Evolutionary conservation across 164 flowering plant genomes (phyloP).

Genomic region (Pachysandra terminalis): DNA sequence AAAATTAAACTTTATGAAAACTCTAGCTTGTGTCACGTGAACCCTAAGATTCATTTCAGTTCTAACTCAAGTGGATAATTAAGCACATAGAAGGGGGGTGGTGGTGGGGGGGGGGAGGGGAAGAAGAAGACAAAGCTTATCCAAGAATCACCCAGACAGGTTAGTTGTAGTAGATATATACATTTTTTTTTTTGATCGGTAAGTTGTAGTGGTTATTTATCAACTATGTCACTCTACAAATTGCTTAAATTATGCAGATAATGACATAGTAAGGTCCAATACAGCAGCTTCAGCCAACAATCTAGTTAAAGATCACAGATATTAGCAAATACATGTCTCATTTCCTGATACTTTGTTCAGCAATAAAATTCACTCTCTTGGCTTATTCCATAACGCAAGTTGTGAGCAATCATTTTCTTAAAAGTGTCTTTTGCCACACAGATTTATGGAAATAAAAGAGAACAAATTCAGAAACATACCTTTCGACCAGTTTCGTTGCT

Average conservation of each 20-base stretch:
- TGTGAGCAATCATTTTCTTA: background rate
- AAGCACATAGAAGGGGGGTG: too few relatives aligned
- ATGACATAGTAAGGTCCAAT: background rate
- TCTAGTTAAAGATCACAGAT: too few relatives aligned
- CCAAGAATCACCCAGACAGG: too few relatives aligned
- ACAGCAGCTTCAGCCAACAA: too few relatives aligned
- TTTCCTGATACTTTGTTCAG: background rate
- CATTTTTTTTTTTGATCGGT: too few relatives aligned
- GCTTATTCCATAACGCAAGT: background rate
- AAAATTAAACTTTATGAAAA: constrained; percentile 1
- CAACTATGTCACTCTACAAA: too few relatives aligned
- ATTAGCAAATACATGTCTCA: background rate
- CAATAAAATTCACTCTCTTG: background rate
- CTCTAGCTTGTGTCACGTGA: background rate
- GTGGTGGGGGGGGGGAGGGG: too few relatives aligned
- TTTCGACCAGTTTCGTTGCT: constrained; percentile 91
- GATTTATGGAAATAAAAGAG: background rate
- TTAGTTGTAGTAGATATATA: too few relatives aligned
- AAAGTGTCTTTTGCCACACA: background rate
- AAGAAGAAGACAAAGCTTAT: too few relatives aligned
- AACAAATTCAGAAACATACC: constrained; percentile 32
- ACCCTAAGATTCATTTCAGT: background rate
- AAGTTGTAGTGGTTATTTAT: too few relatives aligned
- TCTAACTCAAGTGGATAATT: background rate
- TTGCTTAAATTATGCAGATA: background rate